phyloP scores from a whole-genome alignment of 495 filamentous ascomycete genomes.

The Staphylotrichum longicolle region DNA sequence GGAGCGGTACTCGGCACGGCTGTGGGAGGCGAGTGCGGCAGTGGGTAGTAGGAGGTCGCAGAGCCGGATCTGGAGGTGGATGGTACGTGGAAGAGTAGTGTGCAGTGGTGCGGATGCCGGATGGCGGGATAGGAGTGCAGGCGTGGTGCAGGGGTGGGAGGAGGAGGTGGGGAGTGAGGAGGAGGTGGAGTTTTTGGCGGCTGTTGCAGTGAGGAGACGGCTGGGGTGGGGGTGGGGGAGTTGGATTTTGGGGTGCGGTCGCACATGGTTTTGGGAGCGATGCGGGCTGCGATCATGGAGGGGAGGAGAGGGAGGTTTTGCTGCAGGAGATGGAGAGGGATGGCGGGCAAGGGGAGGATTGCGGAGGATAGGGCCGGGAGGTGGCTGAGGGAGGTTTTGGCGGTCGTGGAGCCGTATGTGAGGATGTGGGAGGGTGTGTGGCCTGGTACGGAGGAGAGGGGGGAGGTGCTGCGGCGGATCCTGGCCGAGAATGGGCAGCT shows the following conservation, averaged over 20 bases:
- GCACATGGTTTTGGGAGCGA: constrained; percentile 7
- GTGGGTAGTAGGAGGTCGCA: constrained; percentile 6
- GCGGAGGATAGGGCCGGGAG: neutral
- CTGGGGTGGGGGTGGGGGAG: constrained; percentile 8
- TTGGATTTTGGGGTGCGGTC: constrained; percentile 8
- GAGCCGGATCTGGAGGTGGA: constrained; percentile 13
- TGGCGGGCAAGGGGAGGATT: neutral
- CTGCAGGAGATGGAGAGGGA: constrained; percentile 4
- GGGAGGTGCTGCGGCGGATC: constrained; percentile 7
- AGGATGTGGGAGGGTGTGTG: constrained; percentile 12
- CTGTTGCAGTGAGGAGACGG: constrained; percentile 12
- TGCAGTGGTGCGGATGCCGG: no score
- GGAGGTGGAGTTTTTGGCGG: constrained; percentile 14
- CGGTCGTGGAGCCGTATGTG: constrained; percentile 13
- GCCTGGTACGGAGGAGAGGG: constrained; percentile 10
- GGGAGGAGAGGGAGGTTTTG: constrained; percentile 10
- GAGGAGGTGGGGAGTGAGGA: constrained; percentile 8
- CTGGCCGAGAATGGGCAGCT: constrained; percentile 13
- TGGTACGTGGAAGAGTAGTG: no score
- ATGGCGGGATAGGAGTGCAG: no score
- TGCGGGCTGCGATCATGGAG: constrained; percentile 11
- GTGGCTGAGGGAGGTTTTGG: constrained; percentile 9
- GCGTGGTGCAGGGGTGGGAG: no score
- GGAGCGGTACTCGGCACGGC: constrained; percentile 11
- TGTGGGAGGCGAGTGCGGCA: constrained; percentile 9